A percentile compares a stretch with the other conserved stretches of the same genome.
Conservation (phyloP, 2,329 filamentous ascomycete species). For the Acarospora socialis region DNA sequence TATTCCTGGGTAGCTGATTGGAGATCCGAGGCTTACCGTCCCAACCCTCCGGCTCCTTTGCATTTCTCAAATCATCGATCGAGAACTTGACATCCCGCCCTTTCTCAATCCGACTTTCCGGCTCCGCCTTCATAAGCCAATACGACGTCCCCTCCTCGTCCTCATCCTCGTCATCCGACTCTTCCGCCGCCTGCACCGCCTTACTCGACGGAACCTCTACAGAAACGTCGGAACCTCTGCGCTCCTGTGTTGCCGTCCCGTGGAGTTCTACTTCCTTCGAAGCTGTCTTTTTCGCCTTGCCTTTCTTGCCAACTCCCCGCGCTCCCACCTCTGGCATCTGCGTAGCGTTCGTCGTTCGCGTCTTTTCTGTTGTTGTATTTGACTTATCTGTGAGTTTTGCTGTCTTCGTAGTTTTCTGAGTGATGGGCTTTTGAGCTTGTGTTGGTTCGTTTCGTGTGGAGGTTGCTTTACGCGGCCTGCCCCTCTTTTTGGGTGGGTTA, state of each 20-base stretch:
- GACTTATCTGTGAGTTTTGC: background rate
- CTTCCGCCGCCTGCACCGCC: too few species aligned
- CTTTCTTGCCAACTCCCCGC: too few species aligned
- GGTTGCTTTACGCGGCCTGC: background rate
- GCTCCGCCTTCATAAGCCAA: constrained; percentile 75
- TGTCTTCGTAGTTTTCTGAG: constrained; percentile 3
- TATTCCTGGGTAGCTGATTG: background rate
- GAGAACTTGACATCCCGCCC: constrained; percentile 85
- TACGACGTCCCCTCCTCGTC: constrained; percentile 8
- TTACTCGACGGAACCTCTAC: too few species aligned
- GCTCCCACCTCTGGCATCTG: too few species aligned
- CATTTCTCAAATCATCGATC: constrained; percentile 71
- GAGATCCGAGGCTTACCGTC: constrained; percentile 57
- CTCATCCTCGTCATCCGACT: constrained; percentile 5
- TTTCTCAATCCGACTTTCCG: constrained; percentile 72
- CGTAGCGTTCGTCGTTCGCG: background rate
- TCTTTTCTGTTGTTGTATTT: background rate
- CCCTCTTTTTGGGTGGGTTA: background rate
- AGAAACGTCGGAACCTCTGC: constrained; percentile 1
- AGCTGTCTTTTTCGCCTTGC: too few species aligned
- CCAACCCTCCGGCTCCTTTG: constrained; percentile 72
- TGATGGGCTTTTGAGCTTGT: background rate
- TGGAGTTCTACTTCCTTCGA: too few species aligned
- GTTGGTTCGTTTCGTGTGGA: background rate
- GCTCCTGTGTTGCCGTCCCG: too few species aligned